Conservation (phyloP, 2,329 filamentous ascomycete genomes). For the Cladosporium cucumerinum region DNA sequence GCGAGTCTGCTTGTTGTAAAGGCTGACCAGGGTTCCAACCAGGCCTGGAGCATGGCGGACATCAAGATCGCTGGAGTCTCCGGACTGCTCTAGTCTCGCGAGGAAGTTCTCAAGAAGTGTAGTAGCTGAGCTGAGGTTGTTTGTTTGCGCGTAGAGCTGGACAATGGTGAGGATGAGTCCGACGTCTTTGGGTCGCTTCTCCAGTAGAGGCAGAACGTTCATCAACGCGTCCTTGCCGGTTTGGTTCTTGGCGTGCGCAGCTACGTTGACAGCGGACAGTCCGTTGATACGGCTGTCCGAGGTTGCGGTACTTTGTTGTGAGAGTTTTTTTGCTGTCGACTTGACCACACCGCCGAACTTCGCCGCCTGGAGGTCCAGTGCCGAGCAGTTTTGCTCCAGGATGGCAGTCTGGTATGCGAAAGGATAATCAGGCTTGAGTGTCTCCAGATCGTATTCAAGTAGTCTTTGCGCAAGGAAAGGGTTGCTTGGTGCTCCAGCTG, state of each 20-base stretch:
- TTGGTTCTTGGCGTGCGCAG: constrained; percentile 64
- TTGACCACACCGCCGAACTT: constrained; percentile 65
- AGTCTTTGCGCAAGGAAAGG: constrained; percentile 66
- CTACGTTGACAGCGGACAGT: constrained; percentile 66
- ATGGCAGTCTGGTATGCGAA: constrained; percentile 68
- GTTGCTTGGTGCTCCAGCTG: constrained; percentile 49
- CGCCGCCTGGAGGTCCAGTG: constrained; percentile 62
- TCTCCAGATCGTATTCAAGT: constrained; percentile 53
- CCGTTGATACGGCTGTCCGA: constrained; percentile 45
- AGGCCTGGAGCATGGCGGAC: constrained; percentile 81
- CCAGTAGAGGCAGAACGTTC: constrained; percentile 64
- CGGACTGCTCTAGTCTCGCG: constrained; percentile 63
- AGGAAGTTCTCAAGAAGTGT: constrained; percentile 74
- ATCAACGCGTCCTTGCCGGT: constrained; percentile 67
- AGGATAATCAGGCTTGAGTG: constrained; percentile 59
- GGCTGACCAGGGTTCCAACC: constrained; percentile 71
- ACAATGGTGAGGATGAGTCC: constrained; percentile 76
- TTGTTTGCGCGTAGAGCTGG: constrained; percentile 72
- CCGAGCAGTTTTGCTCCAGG: constrained; percentile 60
- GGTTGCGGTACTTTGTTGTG: constrained; percentile 44
- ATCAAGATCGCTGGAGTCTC: constrained; percentile 53
- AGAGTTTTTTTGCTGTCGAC: constrained; percentile 51
- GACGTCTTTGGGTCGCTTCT: constrained; percentile 73
- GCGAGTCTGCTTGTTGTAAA: constrained; percentile 75
- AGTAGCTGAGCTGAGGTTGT: constrained; percentile 71